phyloP scores from a whole-genome alignment of 257 asterid species.

The Nicotiana paniculata region DNA sequence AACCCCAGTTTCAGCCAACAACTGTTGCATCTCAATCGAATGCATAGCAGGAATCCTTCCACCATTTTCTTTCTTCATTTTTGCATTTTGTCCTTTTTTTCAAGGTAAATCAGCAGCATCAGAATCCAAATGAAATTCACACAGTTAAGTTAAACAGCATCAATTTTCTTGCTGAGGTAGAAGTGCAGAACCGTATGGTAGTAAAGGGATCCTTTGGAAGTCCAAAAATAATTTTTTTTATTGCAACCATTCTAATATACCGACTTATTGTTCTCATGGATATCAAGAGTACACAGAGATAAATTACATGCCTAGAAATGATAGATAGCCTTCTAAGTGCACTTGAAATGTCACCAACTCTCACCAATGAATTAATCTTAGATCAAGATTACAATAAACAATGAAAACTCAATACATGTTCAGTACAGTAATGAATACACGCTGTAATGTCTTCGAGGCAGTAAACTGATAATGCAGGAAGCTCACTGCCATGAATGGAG shows the following conservation, averaged over 20 bases:
- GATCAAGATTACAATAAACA: background rate
- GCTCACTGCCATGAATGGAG: background rate
- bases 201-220: background rate
- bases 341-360: background rate
- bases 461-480: background rate
- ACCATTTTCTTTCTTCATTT: too few species aligned
- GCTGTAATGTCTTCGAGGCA: background rate
- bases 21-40: background rate
- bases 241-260: background rate
- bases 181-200: background rate
- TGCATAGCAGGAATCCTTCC: background rate
- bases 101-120: background rate
- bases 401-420: background rate
- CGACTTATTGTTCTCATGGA: background rate
- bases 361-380: background rate
- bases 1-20: background rate
- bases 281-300: background rate
- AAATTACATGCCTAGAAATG: background rate
- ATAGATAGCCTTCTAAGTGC: background rate
- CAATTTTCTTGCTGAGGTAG: background rate
- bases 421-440: background rate
- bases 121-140: background rate
- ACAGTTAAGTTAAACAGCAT: background rate
- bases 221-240: background rate
- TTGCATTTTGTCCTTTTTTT: too few species aligned